Evolutionary conservation across 352 stramenopile species (phyloP), one percentile per base, ranked within the genome.

Genomic region (Globisporangium megalacanthum): DNA sequence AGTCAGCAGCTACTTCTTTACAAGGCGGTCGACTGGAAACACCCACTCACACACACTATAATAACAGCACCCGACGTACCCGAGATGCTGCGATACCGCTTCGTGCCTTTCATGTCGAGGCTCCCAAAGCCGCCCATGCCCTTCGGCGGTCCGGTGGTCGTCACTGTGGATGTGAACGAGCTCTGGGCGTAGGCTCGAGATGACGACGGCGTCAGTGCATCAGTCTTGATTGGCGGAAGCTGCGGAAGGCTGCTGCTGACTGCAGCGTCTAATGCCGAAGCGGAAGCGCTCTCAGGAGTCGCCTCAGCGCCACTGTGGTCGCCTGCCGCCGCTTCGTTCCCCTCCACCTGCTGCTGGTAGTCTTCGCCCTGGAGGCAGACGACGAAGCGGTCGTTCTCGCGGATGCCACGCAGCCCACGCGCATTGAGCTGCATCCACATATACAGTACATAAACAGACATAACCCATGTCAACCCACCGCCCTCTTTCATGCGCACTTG

Each of bases 301-400:
- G 25, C 31, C 15, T 6, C 7, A 39, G 35, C 54, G 36, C 52
- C 35, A n/a, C 25, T 31, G 7, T 22, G 20, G 22, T 17, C 51
- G 29, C 15, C 35, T 58, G 35, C 37, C 29, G 35, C 59, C 11
- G 15, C 53, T 20, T 36, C 35, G 4, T 19, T 20, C 29, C 55
- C 53, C 45, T 66, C 47, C 11, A 54, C 64, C 6, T 71, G 67
- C 54, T 75, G 69, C 49, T 81, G 64, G 69, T 91, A 91, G 61
- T 89, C 74, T 55, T 91, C 81, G 13, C 81, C 81, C 17, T 75
- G 57, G 13, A 91, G 64, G 51, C 77, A 91, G 45, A 91, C 64
- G 25, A 86, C 81, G 35, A 91, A 89, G 36, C 69, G 72, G 69
- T 91, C 81, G 58, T 91, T 89, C 64, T 91, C 81, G 44, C 81